These are phyloP conservation scores for Phytophthora pinifolia DNA, from an alignment of 352 stramenopile species.

Conservation along the genomic window DNA sequence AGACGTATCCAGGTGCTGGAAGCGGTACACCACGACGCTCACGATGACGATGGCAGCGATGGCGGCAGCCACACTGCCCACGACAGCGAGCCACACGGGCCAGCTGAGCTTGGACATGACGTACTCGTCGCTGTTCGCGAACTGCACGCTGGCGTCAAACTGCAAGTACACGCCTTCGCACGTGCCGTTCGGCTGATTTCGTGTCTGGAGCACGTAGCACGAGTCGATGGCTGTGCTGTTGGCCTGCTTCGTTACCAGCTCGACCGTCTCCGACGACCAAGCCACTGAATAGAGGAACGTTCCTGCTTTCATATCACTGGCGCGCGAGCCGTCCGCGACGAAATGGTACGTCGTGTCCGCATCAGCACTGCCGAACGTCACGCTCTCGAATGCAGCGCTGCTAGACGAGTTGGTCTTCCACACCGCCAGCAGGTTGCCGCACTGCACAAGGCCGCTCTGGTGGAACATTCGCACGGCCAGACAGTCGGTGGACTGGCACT, in stretches of 20 bases:
- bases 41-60: conserved; percentile 46
- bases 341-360: conserved; percentile 56
- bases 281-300: conserved; percentile 65
- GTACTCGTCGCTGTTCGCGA: conserved; percentile 58
- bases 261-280: conserved; percentile 19
- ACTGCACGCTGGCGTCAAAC: conserved; percentile 58
- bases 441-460: conserved; percentile 61
- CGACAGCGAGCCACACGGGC: conserved; percentile 51
- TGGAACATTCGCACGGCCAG: conserved; percentile 59
- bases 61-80: conserved; percentile 60
- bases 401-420: conserved; percentile 58
- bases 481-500: conserved; percentile 68
- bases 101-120: conserved; percentile 56
- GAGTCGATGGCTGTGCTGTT: conserved; percentile 44
- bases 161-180: conserved; percentile 75
- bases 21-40: conserved; percentile 50
- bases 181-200: conserved; percentile 56
- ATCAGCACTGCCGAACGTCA: conserved; percentile 8
- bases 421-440: conserved; percentile 59
- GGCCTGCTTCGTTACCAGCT: conserved; percentile 29
- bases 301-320: conserved; percentile 56
- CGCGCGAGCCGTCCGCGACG: conserved; percentile 70
- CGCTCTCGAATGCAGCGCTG: conserved; percentile 13
- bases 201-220: conserved; percentile 76
- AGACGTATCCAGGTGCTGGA: conserved; percentile 30